Evolutionary conservation across 768 basidiomycete species (phyloP).

Genomic region (Pholiota conissans): DNA sequence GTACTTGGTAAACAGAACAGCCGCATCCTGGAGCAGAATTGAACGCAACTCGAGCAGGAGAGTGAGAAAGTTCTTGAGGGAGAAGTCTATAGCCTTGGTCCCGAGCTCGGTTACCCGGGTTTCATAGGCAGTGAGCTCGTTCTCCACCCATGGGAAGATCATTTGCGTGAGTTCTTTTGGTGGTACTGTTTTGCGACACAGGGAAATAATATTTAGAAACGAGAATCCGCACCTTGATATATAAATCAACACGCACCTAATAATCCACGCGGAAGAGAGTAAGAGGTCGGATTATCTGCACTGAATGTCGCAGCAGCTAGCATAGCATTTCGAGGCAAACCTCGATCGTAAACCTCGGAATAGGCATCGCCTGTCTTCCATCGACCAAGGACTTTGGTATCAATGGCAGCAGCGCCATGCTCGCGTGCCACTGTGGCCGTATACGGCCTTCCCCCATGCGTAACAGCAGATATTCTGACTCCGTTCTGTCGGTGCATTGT

Average conservation of each 20-base stretch:
- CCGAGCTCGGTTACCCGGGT: not conserved
- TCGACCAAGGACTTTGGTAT: conserved; percentile 29
- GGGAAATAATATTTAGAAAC: not conserved
- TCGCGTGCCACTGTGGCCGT: conserved; percentile 26
- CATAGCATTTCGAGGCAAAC: conserved; percentile 27
- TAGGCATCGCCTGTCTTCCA: conserved; percentile 26
- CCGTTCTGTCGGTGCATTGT: conserved; percentile 23
- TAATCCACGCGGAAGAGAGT: conserved; percentile 19
- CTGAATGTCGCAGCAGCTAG: conserved; percentile 30
- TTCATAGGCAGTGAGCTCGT: conserved; percentile 13
- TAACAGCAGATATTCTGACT: conserved; percentile 27
- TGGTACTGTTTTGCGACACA: conserved; percentile 13
- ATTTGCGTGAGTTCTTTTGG: conserved; percentile 13
- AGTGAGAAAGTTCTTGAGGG: conserved; percentile 25
- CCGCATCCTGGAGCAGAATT: conserved; percentile 33
- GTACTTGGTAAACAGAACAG: conserved; percentile 22
- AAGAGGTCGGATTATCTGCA: conserved; percentile 22
- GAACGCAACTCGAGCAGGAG: conserved; percentile 22
- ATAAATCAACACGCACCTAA: conserved; percentile 20
- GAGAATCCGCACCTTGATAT: too few species aligned
- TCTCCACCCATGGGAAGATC: conserved; percentile 30
- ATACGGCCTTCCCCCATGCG: conserved; percentile 26
- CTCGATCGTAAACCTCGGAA: conserved; percentile 26
- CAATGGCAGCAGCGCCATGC: conserved; percentile 23
- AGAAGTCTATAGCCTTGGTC: conserved; percentile 19